Base-by-base conservation (phyloP, 2,329 filamentous ascomycete species). In the Didymella keratinophila region DNA sequence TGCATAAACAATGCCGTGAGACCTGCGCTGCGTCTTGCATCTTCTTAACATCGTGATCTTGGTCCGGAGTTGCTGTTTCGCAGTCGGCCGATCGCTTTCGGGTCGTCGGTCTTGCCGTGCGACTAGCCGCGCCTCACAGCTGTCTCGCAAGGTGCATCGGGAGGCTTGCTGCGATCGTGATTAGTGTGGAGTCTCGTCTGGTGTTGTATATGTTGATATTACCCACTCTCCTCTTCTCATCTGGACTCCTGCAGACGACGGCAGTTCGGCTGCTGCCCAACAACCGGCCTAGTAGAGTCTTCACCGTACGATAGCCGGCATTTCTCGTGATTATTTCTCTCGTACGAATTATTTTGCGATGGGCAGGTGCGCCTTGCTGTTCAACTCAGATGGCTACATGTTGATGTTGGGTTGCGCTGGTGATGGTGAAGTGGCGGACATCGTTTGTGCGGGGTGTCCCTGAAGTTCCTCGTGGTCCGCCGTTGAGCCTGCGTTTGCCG, bases 191-290 rank as follows among this genome's bases (percentile, higher is more conserved):
- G 51, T 36, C 32, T 44, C 23, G 39, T 49, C 28, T 54, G 50
- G 34, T 58, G 50, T 54, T 50, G 56, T 53, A 42, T 50, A 47
- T 23, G 27, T 39, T 58, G 45, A 46, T 54, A 25, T 54, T 58
- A 58, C 56, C 56, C 56, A 54, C 56, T 54, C 55, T 50, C 20
- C 46, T 50, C 56, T 51, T 58, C 30, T 54, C 56, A 54, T 58
- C 34, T 50, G 25, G 20, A 41, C 18, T 32, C 39, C 21, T 53
- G 50, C 46, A 54, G 41, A 46, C 30, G 12, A 32, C 56, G 41
- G 50, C 50, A 50, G 23, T 58, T 49, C 23, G 20, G 18, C 20
- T 32, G 32, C 39, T 54, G 50, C 41, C 56, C 45, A 36, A 54
- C 27, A 34, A 42, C 27, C 43, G 23, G 28, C 45, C 45, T 54